These are phyloP conservation scores for Metarhizium anisopliae DNA, from an alignment of 2,329 filamentous ascomycete species.

Conservation along the genomic window DNA sequence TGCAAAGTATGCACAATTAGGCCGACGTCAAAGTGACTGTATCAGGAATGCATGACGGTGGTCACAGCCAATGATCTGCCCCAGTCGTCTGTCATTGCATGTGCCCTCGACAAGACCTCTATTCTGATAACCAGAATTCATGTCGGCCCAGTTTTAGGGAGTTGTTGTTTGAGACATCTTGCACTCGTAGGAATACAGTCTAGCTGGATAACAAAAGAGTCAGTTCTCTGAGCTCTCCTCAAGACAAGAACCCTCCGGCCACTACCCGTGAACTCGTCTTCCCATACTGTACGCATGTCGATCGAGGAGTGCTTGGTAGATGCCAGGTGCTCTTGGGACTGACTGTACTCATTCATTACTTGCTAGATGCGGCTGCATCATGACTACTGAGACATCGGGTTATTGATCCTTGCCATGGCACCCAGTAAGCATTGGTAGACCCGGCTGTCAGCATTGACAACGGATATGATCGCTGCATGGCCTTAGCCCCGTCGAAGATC, in stretches of 20 bases:
- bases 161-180: background rate
- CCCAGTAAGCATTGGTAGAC: background rate
- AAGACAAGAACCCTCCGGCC: background rate
- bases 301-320: too few species aligned
- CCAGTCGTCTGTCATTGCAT: background rate
- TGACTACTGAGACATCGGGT: background rate
- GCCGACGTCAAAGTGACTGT: background rate
- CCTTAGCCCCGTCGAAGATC: background rate
- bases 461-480: background rate
- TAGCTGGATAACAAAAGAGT: background rate
- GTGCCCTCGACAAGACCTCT: background rate
- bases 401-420: background rate
- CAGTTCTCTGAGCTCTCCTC: background rate
- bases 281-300: background rate
- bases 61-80: background rate
- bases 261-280: background rate
- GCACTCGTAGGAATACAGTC: background rate
- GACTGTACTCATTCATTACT: background rate
- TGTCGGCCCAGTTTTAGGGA: background rate
- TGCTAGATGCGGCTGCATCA: background rate
- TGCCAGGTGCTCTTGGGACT: too few species aligned
- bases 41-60: background rate
- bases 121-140: background rate
- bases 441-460: background rate
- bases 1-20: background rate